These are phyloP conservation scores for Agrocybe pediades DNA, from an alignment of 768 basidiomycete genomes.

Conservation along the genomic window DNA sequence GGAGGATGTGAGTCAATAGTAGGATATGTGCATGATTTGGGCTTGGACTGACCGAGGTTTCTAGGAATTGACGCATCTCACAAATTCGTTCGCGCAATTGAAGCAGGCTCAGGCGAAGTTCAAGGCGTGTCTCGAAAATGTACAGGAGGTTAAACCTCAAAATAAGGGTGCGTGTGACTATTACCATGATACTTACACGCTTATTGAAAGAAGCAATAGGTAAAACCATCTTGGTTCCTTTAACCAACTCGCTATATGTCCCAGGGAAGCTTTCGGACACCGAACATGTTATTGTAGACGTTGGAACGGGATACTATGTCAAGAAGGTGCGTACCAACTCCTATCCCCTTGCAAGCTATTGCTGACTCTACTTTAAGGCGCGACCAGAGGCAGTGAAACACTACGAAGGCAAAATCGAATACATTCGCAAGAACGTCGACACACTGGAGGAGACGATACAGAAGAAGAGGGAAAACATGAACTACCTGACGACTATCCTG, in stretches of 20 bases:
- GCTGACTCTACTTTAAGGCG: slow-evolving; percentile 49
- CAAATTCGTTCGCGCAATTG: slow-evolving; percentile 89
- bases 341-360: not conserved
- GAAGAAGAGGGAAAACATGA: slow-evolving; percentile 90
- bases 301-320: slow-evolving; percentile 96
- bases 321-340: slow-evolving; percentile 69
- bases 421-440: slow-evolving; percentile 82
- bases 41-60: slow-evolving; percentile 3
- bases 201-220: slow-evolving; percentile 41
- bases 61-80: slow-evolving; percentile 91
- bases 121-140: slow-evolving; percentile 81
- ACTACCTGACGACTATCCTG: slow-evolving; percentile 70
- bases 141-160: slow-evolving; percentile 69
- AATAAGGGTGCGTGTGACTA: slow-evolving; percentile 53
- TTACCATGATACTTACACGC: not conserved
- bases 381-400: slow-evolving; percentile 79
- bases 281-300: slow-evolving; percentile 89
- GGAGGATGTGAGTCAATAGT: slow-evolving; percentile 67
- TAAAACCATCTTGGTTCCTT: slow-evolving; percentile 87
- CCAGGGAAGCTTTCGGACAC: slow-evolving; percentile 85
- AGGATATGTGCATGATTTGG: not conserved
- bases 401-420: slow-evolving; percentile 80
- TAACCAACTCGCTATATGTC: slow-evolving; percentile 94
- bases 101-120: slow-evolving; percentile 95
- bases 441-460: slow-evolving; percentile 86